Evolutionary conservation across 768 basidiomycete genomes (phyloP).

Genomic region (Phaffia australis): DNA sequence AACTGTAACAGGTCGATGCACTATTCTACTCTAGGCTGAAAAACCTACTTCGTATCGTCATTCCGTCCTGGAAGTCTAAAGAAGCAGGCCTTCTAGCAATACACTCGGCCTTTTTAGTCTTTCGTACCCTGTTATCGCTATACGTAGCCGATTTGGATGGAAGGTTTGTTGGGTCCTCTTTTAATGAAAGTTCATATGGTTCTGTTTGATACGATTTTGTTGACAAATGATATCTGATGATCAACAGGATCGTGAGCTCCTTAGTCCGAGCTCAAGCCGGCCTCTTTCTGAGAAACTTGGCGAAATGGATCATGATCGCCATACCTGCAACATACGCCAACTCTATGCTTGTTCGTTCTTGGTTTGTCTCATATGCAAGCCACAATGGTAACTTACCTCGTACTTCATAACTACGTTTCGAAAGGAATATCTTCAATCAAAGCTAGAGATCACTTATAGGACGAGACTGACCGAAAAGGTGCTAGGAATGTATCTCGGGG

Average conservation of each 20-base stretch:
- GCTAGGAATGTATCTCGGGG: slow-evolving; percentile 71
- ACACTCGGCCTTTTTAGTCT: slow-evolving; percentile 79
- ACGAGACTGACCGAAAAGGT: slow-evolving; percentile 61
- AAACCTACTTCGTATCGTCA: slow-evolving; percentile 69
- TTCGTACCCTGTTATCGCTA: slow-evolving; percentile 79
- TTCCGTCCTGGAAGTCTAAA: slow-evolving; percentile 71
- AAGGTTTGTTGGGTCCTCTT: slow-evolving; percentile 36
- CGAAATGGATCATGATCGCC: slow-evolving; percentile 81
- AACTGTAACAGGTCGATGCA: slow-evolving; percentile 62
- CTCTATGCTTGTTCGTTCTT: slow-evolving; percentile 48
- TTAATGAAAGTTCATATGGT: neutral
- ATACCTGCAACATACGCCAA: slow-evolving; percentile 66
- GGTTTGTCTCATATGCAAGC: neutral
- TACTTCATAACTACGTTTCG: neutral
- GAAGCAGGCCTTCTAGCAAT: slow-evolving; percentile 76
- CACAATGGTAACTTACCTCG: neutral
- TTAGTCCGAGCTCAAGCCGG: slow-evolving; percentile 74
- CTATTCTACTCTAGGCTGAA: slow-evolving; percentile 74
- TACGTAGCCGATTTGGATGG: slow-evolving; percentile 93
- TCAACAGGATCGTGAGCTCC: slow-evolving; percentile 74
- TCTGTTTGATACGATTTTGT: neutral
- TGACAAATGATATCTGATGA: neutral
- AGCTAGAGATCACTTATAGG: slow-evolving; percentile 45
- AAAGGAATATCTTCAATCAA: slow-evolving; percentile 74
- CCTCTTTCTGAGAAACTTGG: slow-evolving; percentile 71